Percentiles rank a stretch among this genome's conserved stretches.
Evolutionary conservation across 208 protist species (phyloP).

Genomic region (Leptomonas pyrrhocoris): DNA sequence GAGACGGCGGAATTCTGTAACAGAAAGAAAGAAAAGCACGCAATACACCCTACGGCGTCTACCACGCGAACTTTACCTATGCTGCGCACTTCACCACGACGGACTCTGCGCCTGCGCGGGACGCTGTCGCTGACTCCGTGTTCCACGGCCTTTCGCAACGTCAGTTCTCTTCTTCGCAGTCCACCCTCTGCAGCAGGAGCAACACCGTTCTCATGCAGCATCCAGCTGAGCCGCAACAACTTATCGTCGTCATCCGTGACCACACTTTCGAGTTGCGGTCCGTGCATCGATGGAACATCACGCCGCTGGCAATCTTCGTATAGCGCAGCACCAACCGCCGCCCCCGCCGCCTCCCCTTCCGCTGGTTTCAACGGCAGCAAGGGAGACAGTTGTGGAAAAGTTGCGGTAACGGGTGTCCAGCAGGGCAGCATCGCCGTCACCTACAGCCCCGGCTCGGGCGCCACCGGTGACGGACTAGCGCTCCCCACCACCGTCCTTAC

Average conservation of each 20-base stretch:
- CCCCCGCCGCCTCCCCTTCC: neutral
- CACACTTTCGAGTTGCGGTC: neutral
- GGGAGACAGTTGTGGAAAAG: neutral
- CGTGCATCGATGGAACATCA: neutral
- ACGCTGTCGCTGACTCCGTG: neutral
- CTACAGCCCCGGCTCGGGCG: slow-evolving; percentile 75
- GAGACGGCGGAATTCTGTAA: too few species aligned
- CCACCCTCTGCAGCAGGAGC: neutral
- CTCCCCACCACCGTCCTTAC: slow-evolving; percentile 76
- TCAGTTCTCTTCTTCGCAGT: neutral
- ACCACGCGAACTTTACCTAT: neutral
- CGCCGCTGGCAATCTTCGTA: slow-evolving; percentile 25
- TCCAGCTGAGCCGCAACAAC: too few species aligned
- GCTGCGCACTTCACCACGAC: neutral
- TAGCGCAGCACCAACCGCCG: neutral
- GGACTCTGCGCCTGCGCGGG: neutral
- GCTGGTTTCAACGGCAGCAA: neutral
- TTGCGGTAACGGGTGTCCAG: neutral
- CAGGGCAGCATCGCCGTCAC: slow-evolving; percentile 48
- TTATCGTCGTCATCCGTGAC: neutral
- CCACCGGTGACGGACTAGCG: slow-evolving; percentile 46
- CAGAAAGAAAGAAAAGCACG: too few species aligned
- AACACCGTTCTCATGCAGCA: neutral
- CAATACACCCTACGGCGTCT: too few species aligned
- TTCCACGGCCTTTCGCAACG: neutral